phyloP scores from a whole-genome alignment of 768 basidiomycete genomes.

The Phallus indusiatus region DNA sequence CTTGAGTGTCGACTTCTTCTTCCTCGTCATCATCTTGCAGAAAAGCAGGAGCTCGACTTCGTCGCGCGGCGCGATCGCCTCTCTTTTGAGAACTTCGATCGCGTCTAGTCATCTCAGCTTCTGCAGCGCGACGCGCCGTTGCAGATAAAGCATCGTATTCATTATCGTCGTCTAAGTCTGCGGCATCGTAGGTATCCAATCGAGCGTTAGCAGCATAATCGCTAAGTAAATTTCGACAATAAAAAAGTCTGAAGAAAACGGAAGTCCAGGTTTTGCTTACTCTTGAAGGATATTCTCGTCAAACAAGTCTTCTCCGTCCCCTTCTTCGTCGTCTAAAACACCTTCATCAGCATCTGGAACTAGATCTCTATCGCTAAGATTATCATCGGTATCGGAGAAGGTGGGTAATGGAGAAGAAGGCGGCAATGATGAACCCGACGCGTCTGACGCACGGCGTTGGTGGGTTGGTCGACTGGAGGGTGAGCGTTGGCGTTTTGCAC shows the following conservation, averaged over 20 bases:
- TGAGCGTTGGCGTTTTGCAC: slow-evolving; percentile 10
- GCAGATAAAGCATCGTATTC: slow-evolving; percentile 62
- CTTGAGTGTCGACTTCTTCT: slow-evolving; percentile 39
- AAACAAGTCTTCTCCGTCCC: slow-evolving; percentile 92
- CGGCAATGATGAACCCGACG: slow-evolving; percentile 57
- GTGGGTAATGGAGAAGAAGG: slow-evolving; percentile 77
- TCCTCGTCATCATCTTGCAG: slow-evolving; percentile 72
- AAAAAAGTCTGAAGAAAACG: background rate
- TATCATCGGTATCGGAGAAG: slow-evolving; percentile 78
- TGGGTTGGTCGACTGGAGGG: slow-evolving; percentile 26
- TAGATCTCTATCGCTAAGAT: slow-evolving; percentile 61
- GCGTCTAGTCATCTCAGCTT: slow-evolving; percentile 78
- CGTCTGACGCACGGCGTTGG: slow-evolving; percentile 45
- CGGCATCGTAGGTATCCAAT: slow-evolving; percentile 82
- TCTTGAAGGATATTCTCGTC: slow-evolving; percentile 60
- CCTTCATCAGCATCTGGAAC: slow-evolving; percentile 51
- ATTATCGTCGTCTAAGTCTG: slow-evolving; percentile 71
- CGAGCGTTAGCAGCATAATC: slow-evolving; percentile 81
- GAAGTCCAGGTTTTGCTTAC: slow-evolving; percentile 30
- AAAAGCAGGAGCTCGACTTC: slow-evolving; percentile 81
- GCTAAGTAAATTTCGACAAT: slow-evolving; percentile 26
- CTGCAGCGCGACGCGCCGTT: slow-evolving; percentile 69
- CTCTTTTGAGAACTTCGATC: slow-evolving; percentile 68
- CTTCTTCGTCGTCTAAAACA: slow-evolving; percentile 43
- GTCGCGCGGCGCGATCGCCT: slow-evolving; percentile 64